Conservation (phyloP, 441 rosid species). For the Populus trichocarpa region DNA sequence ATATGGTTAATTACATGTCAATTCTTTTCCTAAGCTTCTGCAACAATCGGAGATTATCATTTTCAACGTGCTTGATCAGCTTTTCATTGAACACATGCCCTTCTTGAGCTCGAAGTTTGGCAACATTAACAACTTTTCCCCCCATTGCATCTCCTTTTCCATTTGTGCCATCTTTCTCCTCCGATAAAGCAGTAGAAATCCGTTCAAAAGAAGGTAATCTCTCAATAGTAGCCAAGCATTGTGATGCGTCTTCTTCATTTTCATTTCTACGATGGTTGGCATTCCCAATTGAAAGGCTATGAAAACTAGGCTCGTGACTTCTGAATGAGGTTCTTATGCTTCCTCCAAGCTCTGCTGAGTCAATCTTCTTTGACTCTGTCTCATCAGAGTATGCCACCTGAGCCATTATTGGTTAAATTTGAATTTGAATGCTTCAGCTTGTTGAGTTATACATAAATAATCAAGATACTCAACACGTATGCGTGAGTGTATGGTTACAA, state of each 20-base stretch:
- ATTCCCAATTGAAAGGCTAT: slow-evolving; percentile 9
- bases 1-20: slow-evolving; percentile 38
- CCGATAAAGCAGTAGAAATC: slow-evolving; percentile 34
- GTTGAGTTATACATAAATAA: too few relatives aligned
- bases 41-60: slow-evolving; percentile 47
- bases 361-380: slow-evolving; percentile 28
- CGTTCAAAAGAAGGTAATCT: slow-evolving; percentile 40
- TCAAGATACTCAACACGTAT: too few relatives aligned
- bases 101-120: slow-evolving; percentile 47
- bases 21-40: slow-evolving; percentile 50
- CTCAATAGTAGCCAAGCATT: slow-evolving; percentile 31
- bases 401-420: slow-evolving; percentile 15
- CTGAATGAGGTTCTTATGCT: slow-evolving; percentile 39
- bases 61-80: slow-evolving; percentile 54
- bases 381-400: slow-evolving; percentile 30
- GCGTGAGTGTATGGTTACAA: too few relatives aligned
- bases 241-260: slow-evolving; percentile 8
- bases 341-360: slow-evolving; percentile 34
- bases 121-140: slow-evolving; percentile 38
- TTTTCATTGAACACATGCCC: slow-evolving; percentile 51
- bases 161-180: slow-evolving; percentile 9
- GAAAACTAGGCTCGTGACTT: slow-evolving; percentile 31
- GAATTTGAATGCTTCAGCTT: too few relatives aligned
- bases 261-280: slow-evolving; percentile 15
- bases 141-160: slow-evolving; percentile 24